Percentiles rank a stretch among this genome's conserved stretches.
Conservation (phyloP, 257 asterid genomes). For the Parsonsia alboflavescens region DNA sequence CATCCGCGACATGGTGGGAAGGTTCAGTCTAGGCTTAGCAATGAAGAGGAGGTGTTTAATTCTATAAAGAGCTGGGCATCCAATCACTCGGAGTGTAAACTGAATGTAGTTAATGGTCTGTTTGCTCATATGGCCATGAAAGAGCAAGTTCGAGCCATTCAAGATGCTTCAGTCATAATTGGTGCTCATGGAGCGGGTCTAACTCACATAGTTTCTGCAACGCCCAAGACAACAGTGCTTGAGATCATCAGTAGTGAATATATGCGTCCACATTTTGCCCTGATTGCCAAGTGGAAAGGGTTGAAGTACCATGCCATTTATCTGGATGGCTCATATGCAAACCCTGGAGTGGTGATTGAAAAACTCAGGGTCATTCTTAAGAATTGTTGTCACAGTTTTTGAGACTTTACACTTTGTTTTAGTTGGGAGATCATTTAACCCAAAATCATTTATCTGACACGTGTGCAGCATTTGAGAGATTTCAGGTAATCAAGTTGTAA, state of each 20-base stretch:
- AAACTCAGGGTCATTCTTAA: conserved; percentile 52
- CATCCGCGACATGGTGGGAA: conserved; percentile 95
- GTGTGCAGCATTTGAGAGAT: neutral
- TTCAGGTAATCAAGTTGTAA: neutral
- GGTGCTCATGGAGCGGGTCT: conserved; percentile 99
- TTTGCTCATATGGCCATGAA: conserved; percentile 97
- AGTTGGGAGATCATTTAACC: neutral
- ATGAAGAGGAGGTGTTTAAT: conserved; percentile 69
- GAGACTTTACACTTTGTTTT: neutral
- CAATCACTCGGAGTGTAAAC: conserved; percentile 40
- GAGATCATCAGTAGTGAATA: conserved; percentile 81
- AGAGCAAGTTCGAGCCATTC: conserved; percentile 87
- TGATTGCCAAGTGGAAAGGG: conserved; percentile 91
- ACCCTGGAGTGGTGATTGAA: conserved; percentile 51
- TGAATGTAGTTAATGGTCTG: conserved; percentile 67
- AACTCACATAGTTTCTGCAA: conserved; percentile 81
- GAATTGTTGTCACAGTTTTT: conserved; percentile 30
- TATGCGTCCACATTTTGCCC: conserved; percentile 71
- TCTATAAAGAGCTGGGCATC: conserved; percentile 56
- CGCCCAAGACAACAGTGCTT: conserved; percentile 47
- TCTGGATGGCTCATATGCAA: conserved; percentile 52
- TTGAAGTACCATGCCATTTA: conserved; percentile 72
- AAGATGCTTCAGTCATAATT: conserved; percentile 71
- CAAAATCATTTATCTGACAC: neutral
- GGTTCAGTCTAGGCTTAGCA: conserved; percentile 83